Evolutionary conservation across 345 rosid species (phyloP), one percentile per base, ranked within the genome.

Genomic region (Nephelium lappaceum): DNA sequence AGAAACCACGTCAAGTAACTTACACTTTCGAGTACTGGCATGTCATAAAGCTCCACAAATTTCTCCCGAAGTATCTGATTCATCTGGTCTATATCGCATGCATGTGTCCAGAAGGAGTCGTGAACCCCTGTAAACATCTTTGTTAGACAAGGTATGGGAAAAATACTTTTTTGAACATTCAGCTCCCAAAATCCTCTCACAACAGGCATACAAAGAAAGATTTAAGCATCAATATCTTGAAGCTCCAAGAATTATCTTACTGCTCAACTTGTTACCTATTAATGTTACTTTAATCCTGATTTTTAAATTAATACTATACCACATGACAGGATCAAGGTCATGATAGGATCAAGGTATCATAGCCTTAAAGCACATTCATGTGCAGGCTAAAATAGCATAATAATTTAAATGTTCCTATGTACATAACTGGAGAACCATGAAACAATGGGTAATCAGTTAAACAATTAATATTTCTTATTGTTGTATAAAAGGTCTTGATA

Each of bases 91-190:
- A 93, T 97, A 72, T 94, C 97, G 77, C 95, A 87, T 47, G 99
- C 98, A 85, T 96, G 99, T 6, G 99, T 96, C 99, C 99, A 96
- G 76, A 91, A 96, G 21, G 99, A 96, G 87, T 96, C 99, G 78
- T 96, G 99, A 76, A 96, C 99, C 63, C 99, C 98, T 96, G 90
- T 75, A 81, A 71, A 86, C 6, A 41, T 64, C 73, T 78, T 51
- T 43, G 78, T 53, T 80, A 51, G 73, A 66, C 21, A 5, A 71
- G 31, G 12, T 3, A 36, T 10, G 77, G 24, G 36, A 73, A 38
- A 78, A 78, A 3, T 60, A 69, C 27, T 42, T 25, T 57, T 69
- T 61, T 11, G 53, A 12, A 2, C 51, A 12, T 55, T 49, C 66
- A 23, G 60, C 70, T 21, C 51, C n/a, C 36, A 53, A 8, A 55